Evolutionary conservation across 2,329 filamentous ascomycete species (phyloP), one percentile per base, ranked within the genome.

Genomic region (Colletotrichum musae): DNA sequence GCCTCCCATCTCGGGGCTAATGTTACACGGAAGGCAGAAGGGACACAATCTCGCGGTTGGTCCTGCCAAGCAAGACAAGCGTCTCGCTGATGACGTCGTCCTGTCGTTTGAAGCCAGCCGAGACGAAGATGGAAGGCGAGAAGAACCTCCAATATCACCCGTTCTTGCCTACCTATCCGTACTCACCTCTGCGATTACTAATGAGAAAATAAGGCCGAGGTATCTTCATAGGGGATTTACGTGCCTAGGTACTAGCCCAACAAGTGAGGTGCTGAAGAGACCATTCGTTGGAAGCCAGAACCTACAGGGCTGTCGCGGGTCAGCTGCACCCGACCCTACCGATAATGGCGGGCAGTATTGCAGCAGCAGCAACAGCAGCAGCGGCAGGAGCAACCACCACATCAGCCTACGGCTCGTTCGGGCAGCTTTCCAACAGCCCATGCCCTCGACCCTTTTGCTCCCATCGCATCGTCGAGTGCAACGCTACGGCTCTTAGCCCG

Each of bases 321-420:
- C 36, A 48, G 54, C 36, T 69, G 54, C 56, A 60, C 50, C 66
- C 45, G 47, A 62, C 65, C 45, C 65, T 54, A 64, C 68, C 36
- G 39, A 41, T 58, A 18, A 65, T 50, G 59, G 52, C 54, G 18
- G 13, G 64, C 36, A 24, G 50, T 50, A 70, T 62, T 50, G 51
- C 43, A 47, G 10, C 48, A 36, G 32, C 32, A 36, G 32, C 32
- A 10, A 10, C 10, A 10, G 7, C 32, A 9, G 32, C 32, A 36
- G 32, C 32, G 10, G 32, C 10, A 10, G 32, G 2, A 36, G 32
- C 32, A 36, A 10, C 32, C 59, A 39, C 28, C 57, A 80, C 76
- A 83, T 83, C 81, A 83, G 82, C 81, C 81, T 83, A 79, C 82
- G 82, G 82, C 79, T 81, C 78, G 73, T 82, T 84, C 82, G 82